These are phyloP conservation scores for Prosopis cineraria DNA, from an alignment of 306 rosid species.

Conservation along the genomic window DNA sequence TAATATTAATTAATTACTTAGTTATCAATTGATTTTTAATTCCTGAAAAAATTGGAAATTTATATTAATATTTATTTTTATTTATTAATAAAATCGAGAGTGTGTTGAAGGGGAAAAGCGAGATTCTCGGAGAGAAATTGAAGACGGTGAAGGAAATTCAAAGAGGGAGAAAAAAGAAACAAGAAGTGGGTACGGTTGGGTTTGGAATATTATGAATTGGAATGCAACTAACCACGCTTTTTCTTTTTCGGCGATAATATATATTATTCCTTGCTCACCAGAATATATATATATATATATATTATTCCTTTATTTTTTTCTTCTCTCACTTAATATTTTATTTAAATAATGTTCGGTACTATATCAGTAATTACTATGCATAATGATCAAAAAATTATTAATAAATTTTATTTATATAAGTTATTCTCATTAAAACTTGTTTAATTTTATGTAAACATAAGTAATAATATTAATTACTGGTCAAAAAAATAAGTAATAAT, in stretches of 20 bases:
- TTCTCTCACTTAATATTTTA: background rate
- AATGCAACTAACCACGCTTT: constrained; percentile 34
- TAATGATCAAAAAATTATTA: background rate
- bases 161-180: constrained; percentile 7
- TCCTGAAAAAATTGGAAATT: no score
- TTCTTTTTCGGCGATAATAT: background rate
- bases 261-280: no score
- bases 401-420: background rate
- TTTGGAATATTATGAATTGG: constrained; percentile 59
- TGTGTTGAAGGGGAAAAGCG: constrained; percentile 26
- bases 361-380: background rate
- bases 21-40: background rate
- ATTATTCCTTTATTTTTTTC: background rate
- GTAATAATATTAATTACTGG: no score
- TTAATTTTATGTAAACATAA: no score
- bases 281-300: no score
- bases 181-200: constrained; percentile 59
- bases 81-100: background rate
- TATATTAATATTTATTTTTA: no score
- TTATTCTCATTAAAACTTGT: background rate
- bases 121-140: constrained; percentile 44
- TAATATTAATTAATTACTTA: background rate
- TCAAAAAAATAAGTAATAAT: no score
- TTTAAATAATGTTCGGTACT: background rate
- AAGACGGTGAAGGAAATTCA: constrained; percentile 1